Evolutionary conservation across 257 asterid species (phyloP), one percentile per base, ranked within the genome.

Genomic region (Datura wrightii): DNA sequence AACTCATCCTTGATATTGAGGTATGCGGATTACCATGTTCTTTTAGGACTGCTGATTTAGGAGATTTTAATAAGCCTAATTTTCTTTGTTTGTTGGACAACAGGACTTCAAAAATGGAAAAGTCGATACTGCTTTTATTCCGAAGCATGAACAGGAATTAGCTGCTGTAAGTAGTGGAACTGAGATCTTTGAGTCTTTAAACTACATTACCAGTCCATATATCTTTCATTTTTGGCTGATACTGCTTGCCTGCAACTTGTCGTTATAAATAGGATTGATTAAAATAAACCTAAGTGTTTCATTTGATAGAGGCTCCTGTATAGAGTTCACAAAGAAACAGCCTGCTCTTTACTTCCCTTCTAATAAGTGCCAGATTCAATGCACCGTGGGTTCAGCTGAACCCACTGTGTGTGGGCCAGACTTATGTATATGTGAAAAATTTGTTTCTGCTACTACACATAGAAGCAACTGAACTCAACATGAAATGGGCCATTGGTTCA

Each of bases 81-180:
- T 60, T 56, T 60, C 36, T 18, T 79, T 34, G 31, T 52, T 84
- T 70, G 24, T 70, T 19, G 65, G 34, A 2, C 76, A 63, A 66
- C 85, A 94, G 99, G 99, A 96, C 92, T 96, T 96, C 88, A 93
- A 89, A 87, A 89, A 87, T 78, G 99, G 98, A 72, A 94, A 92
- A 65, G 98, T 96, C 83, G 99, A 96, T 83, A 96, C 98, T 5
- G 98, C 99, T 79, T 94, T 94, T 86, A 96, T 96, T 86, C 99
- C 99, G 24, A 96, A 94, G 91, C 99, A 96, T 58, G 99, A 94
- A 86, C 85, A 93, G 59, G 99, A 96, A 90, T 97, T 96, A 67
- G 97, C 98, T 72, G 91, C 92, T 90, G 99, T 96, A 92, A 92
- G 97, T 9, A 89, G 50, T 81, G 86, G 62, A 34, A 67, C 83